These are phyloP conservation scores for Thuja plicata DNA, from an alignment of 83 land plant species.

Conservation along the genomic window DNA sequence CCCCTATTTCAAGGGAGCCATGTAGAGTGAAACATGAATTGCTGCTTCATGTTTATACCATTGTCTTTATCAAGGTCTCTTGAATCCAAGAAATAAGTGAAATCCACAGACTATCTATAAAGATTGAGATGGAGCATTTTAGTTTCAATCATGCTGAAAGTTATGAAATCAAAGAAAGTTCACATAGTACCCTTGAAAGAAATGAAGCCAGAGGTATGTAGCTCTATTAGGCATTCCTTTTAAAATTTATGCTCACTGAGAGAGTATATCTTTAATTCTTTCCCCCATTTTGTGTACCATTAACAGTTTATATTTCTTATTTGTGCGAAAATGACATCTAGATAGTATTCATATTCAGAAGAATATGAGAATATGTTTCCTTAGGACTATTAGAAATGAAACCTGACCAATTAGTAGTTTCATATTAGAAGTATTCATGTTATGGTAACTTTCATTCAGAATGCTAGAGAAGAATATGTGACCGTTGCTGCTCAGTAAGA, in stretches of 20 bases:
- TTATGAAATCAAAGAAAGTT: neutral
- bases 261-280: neutral
- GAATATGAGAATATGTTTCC: too few species aligned
- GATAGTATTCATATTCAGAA: too few species aligned
- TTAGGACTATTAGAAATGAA: too few species aligned
- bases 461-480: too few species aligned
- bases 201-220: neutral
- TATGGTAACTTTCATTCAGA: too few species aligned
- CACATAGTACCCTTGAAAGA: neutral
- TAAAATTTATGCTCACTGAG: neutral
- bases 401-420: too few species aligned
- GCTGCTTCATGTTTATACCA: neutral
- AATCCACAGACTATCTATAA: neutral
- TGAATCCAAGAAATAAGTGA: neutral
- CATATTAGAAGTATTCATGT: too few species aligned
- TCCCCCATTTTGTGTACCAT: neutral
- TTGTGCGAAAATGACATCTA: neutral
- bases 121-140: neutral
- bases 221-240: neutral
- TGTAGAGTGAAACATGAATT: neutral
- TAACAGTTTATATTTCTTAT: too few species aligned
- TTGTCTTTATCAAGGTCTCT: neutral
- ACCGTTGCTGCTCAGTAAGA: too few species aligned
- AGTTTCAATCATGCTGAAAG: neutral
- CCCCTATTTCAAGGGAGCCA: neutral